Conservation (phyloP, 192 early-diverging fungal genomes). For the Backusella luteola region DNA sequence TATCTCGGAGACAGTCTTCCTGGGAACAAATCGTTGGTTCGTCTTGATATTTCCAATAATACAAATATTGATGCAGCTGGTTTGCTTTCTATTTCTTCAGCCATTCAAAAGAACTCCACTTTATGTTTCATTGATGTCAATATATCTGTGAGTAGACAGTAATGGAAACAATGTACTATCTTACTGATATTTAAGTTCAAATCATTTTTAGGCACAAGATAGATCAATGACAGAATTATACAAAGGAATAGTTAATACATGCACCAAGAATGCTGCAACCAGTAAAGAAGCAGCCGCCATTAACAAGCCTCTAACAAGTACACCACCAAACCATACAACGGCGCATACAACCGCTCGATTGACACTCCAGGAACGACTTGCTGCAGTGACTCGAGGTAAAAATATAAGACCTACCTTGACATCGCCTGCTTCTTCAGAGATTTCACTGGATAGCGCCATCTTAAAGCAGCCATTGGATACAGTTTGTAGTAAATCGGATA, state of each 20-base stretch:
- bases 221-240: slow-evolving; percentile 22
- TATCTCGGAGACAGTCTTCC: slow-evolving; percentile 77
- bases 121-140: slow-evolving; percentile 75
- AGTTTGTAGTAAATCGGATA: neutral
- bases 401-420: neutral
- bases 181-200: neutral
- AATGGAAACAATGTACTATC: neutral
- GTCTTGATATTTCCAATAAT: slow-evolving; percentile 81
- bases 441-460: neutral
- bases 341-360: slow-evolving; percentile 29
- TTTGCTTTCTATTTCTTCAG: slow-evolving; percentile 76
- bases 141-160: slow-evolving; percentile 38
- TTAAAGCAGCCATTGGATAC: neutral
- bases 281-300: slow-evolving; percentile 2
- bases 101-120: slow-evolving; percentile 74
- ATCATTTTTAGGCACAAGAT: slow-evolving; percentile 20
- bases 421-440: neutral
- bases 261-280: slow-evolving; percentile 29
- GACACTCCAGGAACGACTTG: slow-evolving; percentile 38
- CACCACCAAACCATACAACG: neutral
- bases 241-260: slow-evolving; percentile 25
- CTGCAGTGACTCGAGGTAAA: slow-evolving; percentile 30
- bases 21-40: slow-evolving; percentile 64
- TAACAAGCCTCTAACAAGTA: neutral
- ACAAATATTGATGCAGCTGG: slow-evolving; percentile 78